Conservation (phyloP, 1,284 basidiomycete genomes). For the Ceratobasidium sp. region DNA sequence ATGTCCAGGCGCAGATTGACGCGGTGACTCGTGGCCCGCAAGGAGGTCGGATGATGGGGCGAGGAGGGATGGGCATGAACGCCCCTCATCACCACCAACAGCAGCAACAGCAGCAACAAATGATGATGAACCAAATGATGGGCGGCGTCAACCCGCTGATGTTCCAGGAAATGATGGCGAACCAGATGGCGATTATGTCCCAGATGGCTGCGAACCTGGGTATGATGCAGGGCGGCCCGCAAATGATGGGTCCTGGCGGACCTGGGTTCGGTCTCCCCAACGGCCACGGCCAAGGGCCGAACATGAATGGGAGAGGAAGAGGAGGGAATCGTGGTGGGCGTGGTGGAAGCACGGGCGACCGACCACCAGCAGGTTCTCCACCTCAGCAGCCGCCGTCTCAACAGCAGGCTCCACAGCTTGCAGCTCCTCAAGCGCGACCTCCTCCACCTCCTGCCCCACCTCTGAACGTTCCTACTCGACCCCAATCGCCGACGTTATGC, state of each 20-base stretch:
- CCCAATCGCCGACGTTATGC: conserved; percentile 85
- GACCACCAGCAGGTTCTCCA: conserved; percentile 10
- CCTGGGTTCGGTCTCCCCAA: conserved; percentile 58
- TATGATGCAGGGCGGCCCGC: conserved; percentile 65
- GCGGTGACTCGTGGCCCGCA: conserved; percentile 60
- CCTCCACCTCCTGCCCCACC: conserved; percentile 45
- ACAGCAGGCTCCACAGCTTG: conserved; percentile 48
- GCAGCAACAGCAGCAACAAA: conserved; percentile 59
- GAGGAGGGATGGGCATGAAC: conserved; percentile 42
- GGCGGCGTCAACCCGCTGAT: conserved; percentile 67
- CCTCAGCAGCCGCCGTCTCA: conserved; percentile 15
- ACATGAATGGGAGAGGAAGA: conserved; percentile 48
- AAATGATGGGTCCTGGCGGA: conserved; percentile 55
- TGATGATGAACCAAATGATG: conserved; percentile 61
- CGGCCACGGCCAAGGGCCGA: conserved; percentile 52
- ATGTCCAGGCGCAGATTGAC: conserved; percentile 78
- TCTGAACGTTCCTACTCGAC: conserved; percentile 65
- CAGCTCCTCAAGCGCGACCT: conserved; percentile 52
- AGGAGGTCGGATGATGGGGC: conserved; percentile 28
- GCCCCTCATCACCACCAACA: conserved; percentile 41
- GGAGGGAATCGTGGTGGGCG: conserved; percentile 43
- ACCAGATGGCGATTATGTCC: conserved; percentile 83
- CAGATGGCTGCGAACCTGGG: conserved; percentile 79
- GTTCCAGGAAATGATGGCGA: conserved; percentile 84
- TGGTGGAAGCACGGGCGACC: conserved; percentile 44